Conservation (phyloP, 2,329 filamentous ascomycete genomes). For the Samsoniella hepiali region DNA sequence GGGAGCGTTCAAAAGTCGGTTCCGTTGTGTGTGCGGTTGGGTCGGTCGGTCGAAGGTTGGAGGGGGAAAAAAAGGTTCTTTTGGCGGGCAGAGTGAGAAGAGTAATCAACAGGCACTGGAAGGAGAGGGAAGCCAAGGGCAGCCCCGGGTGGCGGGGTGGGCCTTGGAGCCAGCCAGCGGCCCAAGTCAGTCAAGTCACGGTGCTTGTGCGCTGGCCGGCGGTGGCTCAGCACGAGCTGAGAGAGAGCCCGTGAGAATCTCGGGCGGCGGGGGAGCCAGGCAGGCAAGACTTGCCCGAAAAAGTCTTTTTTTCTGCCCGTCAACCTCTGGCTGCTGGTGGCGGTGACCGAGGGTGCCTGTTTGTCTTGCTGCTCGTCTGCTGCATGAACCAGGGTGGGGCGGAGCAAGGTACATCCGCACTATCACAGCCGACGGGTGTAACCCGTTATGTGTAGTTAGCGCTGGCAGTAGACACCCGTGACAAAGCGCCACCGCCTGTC, state of each 20-base stretch:
- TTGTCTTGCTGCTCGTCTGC: no score
- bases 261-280: no score
- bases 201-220: background rate
- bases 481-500: background rate
- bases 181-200: background rate
- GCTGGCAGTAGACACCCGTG: background rate
- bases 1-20: conserved; percentile 1
- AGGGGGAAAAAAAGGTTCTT: conserved; percentile 5
- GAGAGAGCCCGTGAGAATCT: background rate
- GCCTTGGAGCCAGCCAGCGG: background rate
- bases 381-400: background rate
- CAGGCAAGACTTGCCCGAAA: background rate
- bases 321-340: background rate
- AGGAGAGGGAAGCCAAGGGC: conserved; percentile 8
- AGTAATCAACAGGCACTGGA: conserved; percentile 13
- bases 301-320: conserved; percentile 3
- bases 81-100: background rate
- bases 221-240: background rate
- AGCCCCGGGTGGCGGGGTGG: conserved; percentile 5
- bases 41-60: background rate
- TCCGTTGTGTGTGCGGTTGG: conserved; percentile 13
- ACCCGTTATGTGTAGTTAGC: background rate
- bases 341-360: background rate
- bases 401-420: background rate
- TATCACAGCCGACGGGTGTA: background rate